Evolutionary conservation across 2,329 filamentous ascomycete species (phyloP).

Genomic region (Ophiognomonia clavigignenti-juglandacearum): DNA sequence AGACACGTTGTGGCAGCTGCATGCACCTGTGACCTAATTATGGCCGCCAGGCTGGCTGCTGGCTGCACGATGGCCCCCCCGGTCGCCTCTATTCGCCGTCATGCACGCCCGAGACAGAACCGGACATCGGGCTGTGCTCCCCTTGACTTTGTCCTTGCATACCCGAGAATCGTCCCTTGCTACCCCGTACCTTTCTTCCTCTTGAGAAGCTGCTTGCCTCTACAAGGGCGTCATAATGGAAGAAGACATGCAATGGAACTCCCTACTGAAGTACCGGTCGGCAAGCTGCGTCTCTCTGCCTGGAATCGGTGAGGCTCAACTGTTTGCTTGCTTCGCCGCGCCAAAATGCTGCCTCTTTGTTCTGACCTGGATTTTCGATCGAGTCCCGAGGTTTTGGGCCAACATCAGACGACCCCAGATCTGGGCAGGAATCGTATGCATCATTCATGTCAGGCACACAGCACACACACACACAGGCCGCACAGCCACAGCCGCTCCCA

Average conservation of each 20-base stretch:
- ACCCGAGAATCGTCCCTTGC: constrained; percentile 8
- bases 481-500: constrained; percentile 2
- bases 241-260: no score
- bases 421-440: not conserved
- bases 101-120: constrained; percentile 13
- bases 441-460: constrained; percentile 10
- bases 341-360: not conserved
- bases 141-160: no score
- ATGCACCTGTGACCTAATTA: no score
- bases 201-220: no score
- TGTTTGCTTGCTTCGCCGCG: not conserved
- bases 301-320: not conserved
- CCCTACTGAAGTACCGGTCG: no score
- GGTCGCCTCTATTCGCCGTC: constrained; percentile 6
- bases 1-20: constrained; percentile 6
- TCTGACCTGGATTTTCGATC: not conserved
- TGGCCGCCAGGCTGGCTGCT: no score
- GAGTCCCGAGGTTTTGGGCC: constrained; percentile 1
- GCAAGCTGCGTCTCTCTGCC: no score
- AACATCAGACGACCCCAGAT: not conserved
- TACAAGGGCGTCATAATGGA: no score
- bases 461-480: no score
- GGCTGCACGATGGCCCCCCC: not conserved
- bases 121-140: constrained; percentile 15
- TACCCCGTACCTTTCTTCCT: no score